These are phyloP conservation scores for Penicillium nordicum DNA, from an alignment of 2,329 filamentous ascomycete species.

Conservation along the genomic window DNA sequence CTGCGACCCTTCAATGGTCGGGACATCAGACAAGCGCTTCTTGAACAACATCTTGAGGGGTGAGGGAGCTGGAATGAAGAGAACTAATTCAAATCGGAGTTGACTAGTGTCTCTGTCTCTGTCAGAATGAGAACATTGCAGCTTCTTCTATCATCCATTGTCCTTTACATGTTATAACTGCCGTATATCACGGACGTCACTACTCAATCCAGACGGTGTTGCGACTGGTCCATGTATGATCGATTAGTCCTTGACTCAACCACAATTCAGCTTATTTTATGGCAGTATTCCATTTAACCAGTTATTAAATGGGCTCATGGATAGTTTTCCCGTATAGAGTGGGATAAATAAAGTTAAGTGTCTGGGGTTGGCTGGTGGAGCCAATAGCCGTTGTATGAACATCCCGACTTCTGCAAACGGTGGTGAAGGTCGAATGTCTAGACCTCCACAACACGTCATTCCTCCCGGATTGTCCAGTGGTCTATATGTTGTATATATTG, in stretches of 20 bases:
- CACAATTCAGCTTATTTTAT: neutral
- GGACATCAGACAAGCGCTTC: slow-evolving; percentile 11
- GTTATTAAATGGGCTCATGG: neutral
- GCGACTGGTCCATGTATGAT: slow-evolving; percentile 12
- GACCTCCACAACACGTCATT: neutral
- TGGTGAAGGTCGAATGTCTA: neutral
- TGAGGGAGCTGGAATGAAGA: neutral
- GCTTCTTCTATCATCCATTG: neutral
- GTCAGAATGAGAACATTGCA: neutral
- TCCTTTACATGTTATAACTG: neutral
- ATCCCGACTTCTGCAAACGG: slow-evolving; percentile 9
- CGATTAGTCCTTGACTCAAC: slow-evolving; percentile 4
- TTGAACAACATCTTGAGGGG: slow-evolving; percentile 9
- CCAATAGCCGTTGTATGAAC: neutral
- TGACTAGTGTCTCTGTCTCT: neutral
- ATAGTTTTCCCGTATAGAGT: neutral
- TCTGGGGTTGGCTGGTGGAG: neutral
- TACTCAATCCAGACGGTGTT: neutral
- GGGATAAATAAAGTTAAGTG: slow-evolving; percentile 14
- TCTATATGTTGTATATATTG: neutral
- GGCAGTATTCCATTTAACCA: neutral
- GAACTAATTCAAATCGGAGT: neutral
- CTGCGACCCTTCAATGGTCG: slow-evolving; percentile 8
- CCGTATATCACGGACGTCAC: slow-evolving; percentile 17
- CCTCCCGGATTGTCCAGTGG: slow-evolving; percentile 3